phyloP scores from a whole-genome alignment of 305 asterid genomes.

The Fraxinus latifolia region DNA sequence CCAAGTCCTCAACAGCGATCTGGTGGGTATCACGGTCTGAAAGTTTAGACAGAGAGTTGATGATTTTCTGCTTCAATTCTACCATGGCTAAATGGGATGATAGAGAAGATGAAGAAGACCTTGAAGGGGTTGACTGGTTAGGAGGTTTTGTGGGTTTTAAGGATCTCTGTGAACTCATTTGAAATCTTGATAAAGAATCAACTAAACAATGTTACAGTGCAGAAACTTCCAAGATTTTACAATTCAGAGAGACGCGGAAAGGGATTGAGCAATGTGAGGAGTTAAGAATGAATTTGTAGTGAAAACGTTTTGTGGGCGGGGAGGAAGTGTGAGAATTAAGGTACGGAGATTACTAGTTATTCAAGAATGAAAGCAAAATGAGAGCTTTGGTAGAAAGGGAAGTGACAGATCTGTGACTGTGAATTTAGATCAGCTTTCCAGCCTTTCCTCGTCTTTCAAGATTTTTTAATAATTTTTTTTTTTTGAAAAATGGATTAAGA shows the following conservation, averaged over 20 bases:
- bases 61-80: constrained; percentile 84
- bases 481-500: neutral
- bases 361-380: constrained; percentile 33
- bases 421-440: neutral
- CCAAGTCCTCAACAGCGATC: constrained; percentile 95
- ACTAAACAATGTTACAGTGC: neutral
- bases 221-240: neutral
- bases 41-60: constrained; percentile 79
- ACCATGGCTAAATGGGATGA: constrained; percentile 92
- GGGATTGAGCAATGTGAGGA: constrained; percentile 15
- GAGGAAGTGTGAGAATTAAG: constrained; percentile 16
- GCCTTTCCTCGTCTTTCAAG: neutral
- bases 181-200: neutral
- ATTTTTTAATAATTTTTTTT: neutral
- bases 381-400: constrained; percentile 30
- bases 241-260: neutral
- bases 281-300: constrained; percentile 12
- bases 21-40: constrained; percentile 98
- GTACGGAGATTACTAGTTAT: constrained; percentile 1
- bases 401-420: constrained; percentile 28
- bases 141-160: constrained; percentile 21
- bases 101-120: constrained; percentile 53
- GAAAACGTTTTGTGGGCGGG: neutral
- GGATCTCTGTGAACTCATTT: constrained; percentile 47
- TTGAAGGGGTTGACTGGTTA: constrained; percentile 13